These are phyloP conservation scores for Singerocomus rubriflavus DNA, from an alignment of 1,284 basidiomycete species.

Conservation along the genomic window DNA sequence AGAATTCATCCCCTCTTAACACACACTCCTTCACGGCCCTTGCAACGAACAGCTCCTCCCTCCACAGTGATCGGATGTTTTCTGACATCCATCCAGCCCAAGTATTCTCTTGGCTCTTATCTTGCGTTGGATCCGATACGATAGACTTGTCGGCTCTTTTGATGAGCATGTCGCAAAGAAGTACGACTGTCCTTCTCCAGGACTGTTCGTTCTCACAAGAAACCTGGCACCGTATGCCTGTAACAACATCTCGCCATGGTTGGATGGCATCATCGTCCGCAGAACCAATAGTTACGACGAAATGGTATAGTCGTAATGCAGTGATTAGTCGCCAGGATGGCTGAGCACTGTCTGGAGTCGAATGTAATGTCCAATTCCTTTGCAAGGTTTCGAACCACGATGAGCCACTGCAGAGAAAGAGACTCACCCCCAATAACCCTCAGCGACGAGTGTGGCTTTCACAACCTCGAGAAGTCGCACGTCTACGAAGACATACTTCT, in stretches of 20 bases:
- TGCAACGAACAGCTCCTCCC: constrained; percentile 55
- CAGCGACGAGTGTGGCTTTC: constrained; percentile 47
- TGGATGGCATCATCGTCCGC: constrained; percentile 35
- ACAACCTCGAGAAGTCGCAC: constrained; percentile 43
- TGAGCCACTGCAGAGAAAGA: not conserved
- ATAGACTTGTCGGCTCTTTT: constrained; percentile 29
- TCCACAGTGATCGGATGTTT: constrained; percentile 38
- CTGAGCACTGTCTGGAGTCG: constrained; percentile 53
- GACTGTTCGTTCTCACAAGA: constrained; percentile 48
- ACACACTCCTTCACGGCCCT: constrained; percentile 44
- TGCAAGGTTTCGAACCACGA: not conserved
- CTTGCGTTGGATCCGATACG: not conserved
- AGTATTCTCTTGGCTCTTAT: not conserved
- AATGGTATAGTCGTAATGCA: constrained; percentile 63
- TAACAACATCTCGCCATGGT: constrained; percentile 54
- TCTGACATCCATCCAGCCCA: constrained; percentile 36
- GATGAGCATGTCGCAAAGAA: constrained; percentile 38
- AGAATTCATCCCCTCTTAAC: constrained; percentile 36
- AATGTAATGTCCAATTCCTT: constrained; percentile 73
- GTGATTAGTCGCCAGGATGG: constrained; percentile 76
- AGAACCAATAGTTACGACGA: constrained; percentile 29
- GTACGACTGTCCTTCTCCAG: constrained; percentile 35
- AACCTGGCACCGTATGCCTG: constrained; percentile 42
- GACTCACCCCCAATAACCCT: constrained; percentile 76
- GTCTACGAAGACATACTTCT: constrained; percentile 44